Conservation (phyloP, 331 rosid genomes). For the Quercus lobata region DNA sequence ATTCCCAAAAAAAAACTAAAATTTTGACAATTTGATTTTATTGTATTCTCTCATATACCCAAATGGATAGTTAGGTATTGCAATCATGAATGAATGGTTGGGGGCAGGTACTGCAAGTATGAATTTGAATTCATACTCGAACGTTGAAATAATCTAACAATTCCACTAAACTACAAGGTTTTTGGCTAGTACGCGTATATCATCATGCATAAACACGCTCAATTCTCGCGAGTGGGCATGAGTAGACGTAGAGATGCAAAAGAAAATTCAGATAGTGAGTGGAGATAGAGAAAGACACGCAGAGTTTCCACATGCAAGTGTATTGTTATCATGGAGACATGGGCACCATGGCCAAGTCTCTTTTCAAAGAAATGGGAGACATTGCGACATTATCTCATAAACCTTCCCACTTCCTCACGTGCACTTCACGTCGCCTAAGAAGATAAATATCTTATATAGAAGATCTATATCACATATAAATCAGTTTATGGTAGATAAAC, state of each 20-base stretch:
- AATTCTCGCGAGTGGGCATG: background rate
- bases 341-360: constrained; percentile 30
- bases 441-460: background rate
- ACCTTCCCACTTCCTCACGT: constrained; percentile 28
- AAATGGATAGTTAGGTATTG: too few relatives aligned
- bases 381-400: constrained; percentile 27
- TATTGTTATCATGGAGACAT: constrained; percentile 28
- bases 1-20: too few relatives aligned
- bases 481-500: background rate
- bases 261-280: too few relatives aligned
- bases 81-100: too few relatives aligned
- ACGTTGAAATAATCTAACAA: too few relatives aligned
- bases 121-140: too few relatives aligned
- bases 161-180: too few relatives aligned
- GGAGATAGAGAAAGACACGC: background rate
- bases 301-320: constrained; percentile 28
- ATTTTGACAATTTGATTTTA: too few relatives aligned
- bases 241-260: constrained; percentile 4
- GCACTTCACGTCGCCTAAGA: constrained; percentile 27
- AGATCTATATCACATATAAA: background rate
- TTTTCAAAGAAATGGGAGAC: constrained; percentile 33
- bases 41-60: too few relatives aligned
- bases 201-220: background rate
- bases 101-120: too few relatives aligned
- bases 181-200: too few relatives aligned